phyloP scores from a whole-genome alignment of 306 rosid genomes.

The Astragalus glycyphyllos region DNA sequence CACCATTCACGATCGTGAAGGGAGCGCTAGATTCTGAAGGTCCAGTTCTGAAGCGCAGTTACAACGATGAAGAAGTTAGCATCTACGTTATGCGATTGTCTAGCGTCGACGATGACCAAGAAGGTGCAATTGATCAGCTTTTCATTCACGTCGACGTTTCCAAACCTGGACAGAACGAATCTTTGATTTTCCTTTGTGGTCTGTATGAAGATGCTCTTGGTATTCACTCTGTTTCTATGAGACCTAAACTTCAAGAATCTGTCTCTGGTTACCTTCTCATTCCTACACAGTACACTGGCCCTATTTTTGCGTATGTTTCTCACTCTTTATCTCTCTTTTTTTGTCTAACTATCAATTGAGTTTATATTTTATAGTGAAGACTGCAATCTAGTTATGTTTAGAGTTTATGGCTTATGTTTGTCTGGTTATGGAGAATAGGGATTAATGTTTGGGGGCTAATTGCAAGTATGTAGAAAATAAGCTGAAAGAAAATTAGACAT shows the following conservation, averaged over 20 bases:
- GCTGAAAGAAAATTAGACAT: not conserved
- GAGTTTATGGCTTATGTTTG: not conserved
- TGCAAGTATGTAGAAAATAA: not conserved
- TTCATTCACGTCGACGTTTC: conserved; percentile 79
- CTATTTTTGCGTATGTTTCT: conserved; percentile 73
- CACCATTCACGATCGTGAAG: conserved; percentile 68
- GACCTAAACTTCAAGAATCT: conserved; percentile 53
- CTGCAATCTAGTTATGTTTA: not conserved
- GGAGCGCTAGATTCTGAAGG: conserved; percentile 77
- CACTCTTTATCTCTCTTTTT: not conserved
- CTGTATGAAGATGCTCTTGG: conserved; percentile 88
- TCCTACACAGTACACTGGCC: conserved; percentile 66
- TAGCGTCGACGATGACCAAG: conserved; percentile 51
- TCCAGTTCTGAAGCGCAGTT: conserved; percentile 71
- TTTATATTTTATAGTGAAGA: not conserved
- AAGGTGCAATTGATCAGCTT: conserved; percentile 65
- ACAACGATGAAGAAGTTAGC: conserved; percentile 69
- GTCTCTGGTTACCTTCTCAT: conserved; percentile 45
- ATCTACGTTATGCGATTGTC: conserved; percentile 72
- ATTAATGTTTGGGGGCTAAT: not conserved
- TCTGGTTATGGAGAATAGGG: conserved; percentile 17
- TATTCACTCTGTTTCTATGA: conserved; percentile 87
- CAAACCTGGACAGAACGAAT: conserved; percentile 65
- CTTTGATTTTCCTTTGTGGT: conserved; percentile 75
- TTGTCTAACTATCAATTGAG: not conserved